Percentiles rank a stretch among this genome's conserved stretches.
Conservation (phyloP, 1,284 basidiomycete species). For the Microbotryum saponariae region DNA sequence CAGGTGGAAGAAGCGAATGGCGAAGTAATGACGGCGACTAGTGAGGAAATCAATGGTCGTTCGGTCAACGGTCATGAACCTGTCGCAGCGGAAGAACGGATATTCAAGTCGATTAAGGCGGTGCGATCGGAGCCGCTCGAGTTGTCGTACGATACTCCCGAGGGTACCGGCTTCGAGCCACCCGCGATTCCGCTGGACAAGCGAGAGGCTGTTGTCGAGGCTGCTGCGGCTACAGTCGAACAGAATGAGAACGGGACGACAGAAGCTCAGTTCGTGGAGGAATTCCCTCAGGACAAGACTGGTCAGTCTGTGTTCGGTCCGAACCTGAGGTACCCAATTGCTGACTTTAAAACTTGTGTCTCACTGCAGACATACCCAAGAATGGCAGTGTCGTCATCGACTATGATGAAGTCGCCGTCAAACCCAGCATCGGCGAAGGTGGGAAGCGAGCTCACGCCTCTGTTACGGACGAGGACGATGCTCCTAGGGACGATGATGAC, state of each 20-base stretch:
- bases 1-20: background rate
- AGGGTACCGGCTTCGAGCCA: conserved; percentile 2
- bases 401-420: conserved; percentile 19
- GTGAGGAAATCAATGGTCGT: background rate
- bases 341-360: no score
- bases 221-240: no score
- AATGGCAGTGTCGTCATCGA: conserved; percentile 26
- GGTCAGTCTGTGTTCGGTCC: no score
- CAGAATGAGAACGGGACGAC: no score
- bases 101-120: background rate
- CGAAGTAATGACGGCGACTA: background rate
- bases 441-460: no score
- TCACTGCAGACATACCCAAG: background rate
- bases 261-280: background rate
- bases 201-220: background rate
- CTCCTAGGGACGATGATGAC: no score
- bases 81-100: background rate
- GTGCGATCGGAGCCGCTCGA: background rate
- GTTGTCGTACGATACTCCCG: conserved; percentile 4
- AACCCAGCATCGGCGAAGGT: no score
- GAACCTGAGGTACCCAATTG: no score
- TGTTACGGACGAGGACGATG: no score
- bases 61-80: background rate
- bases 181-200: conserved; percentile 5
- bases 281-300: background rate